Conservation (phyloP, 768 basidiomycete genomes). For the Rhodosporidiobolus sp. region DNA sequence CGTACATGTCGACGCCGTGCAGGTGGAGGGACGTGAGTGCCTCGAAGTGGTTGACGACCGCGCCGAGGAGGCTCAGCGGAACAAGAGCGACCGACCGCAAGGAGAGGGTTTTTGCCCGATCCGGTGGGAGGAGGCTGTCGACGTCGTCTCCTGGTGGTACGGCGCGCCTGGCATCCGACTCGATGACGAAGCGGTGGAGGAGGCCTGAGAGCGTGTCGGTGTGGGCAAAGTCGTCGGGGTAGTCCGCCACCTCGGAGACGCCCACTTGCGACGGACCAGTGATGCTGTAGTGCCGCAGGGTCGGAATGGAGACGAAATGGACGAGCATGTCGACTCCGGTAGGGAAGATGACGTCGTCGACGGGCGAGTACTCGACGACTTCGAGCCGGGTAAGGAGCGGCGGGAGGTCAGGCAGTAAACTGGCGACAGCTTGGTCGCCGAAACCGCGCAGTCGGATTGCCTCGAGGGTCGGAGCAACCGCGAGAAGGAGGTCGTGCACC, state of each 20-base stretch:
- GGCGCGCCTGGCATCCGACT: too few species aligned
- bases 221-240: too few species aligned
- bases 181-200: too few species aligned
- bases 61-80: background rate
- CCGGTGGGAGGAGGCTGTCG: too few species aligned
- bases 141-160: too few species aligned
- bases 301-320: background rate
- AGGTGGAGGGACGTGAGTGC: background rate
- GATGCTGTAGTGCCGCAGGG: background rate
- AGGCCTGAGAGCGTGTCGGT: background rate
- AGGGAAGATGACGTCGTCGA: background rate
- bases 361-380: conserved; percentile 8
- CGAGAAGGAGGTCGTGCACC: background rate
- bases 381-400: background rate
- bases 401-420: background rate
- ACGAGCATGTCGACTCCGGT: background rate
- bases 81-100: conserved; percentile 5
- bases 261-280: background rate
- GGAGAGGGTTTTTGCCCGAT: too few species aligned
- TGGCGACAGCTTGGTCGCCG: background rate
- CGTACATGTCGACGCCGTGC: background rate
- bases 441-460: conserved; percentile 10
- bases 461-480: background rate
- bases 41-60: background rate
- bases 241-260: background rate